A percentile compares a stretch with the other conserved stretches of the same genome.
phyloP scores from a whole-genome alignment of 352 stramenopile species.

The Phytophthora capsici region DNA sequence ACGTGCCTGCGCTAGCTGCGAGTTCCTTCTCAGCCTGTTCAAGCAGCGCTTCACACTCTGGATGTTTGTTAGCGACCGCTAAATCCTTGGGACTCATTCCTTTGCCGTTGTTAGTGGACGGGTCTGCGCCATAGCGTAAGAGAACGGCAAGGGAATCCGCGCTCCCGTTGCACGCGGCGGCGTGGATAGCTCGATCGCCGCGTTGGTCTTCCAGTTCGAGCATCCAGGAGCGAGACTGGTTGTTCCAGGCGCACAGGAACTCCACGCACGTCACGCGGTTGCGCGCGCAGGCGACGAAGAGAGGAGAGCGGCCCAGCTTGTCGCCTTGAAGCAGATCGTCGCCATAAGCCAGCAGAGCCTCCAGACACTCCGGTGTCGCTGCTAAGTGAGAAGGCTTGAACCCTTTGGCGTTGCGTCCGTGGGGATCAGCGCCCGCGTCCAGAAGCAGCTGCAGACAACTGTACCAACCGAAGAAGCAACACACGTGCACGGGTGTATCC shows the following conservation, averaged over 20 bases:
- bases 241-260: constrained; percentile 71
- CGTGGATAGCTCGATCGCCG: constrained; percentile 66
- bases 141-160: constrained; percentile 47
- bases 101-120: constrained; percentile 52
- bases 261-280: constrained; percentile 59
- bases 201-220: constrained; percentile 70
- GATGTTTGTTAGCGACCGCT: constrained; percentile 52
- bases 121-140: constrained; percentile 59
- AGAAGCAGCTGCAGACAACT: constrained; percentile 55
- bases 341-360: constrained; percentile 57
- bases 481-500: constrained; percentile 73
- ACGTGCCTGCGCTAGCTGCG: constrained; percentile 39
- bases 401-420: constrained; percentile 69
- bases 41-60: constrained; percentile 52
- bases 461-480: constrained; percentile 74
- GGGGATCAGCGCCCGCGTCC: constrained; percentile 59
- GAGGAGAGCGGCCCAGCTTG: constrained; percentile 63
- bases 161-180: constrained; percentile 69
- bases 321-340: constrained; percentile 73
- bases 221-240: constrained; percentile 72
- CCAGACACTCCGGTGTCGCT: constrained; percentile 57
- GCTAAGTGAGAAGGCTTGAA: constrained; percentile 76
- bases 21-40: constrained; percentile 48
- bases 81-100: constrained; percentile 60
- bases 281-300: constrained; percentile 71